phyloP scores from a whole-genome alignment of 2,329 filamentous ascomycete genomes.

The Dactylellina drechsleri region DNA sequence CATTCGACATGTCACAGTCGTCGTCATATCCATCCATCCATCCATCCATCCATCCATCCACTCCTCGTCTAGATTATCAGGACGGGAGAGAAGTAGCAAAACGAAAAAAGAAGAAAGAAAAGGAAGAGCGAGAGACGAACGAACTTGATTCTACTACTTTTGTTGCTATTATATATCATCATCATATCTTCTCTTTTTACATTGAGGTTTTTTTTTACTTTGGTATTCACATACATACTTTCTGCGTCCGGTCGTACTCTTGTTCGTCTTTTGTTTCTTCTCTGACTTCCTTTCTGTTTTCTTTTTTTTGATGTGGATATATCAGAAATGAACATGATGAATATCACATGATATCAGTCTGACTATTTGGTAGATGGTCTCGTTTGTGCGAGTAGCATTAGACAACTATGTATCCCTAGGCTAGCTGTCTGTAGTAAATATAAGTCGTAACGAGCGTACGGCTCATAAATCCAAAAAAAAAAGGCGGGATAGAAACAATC shows the following conservation, averaged over 20 bases:
- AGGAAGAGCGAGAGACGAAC: conserved; percentile 8
- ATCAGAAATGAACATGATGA: conserved; percentile 29
- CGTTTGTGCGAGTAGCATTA: too few species aligned
- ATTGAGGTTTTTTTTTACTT: conserved; percentile 1
- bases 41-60: neutral
- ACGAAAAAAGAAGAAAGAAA: conserved; percentile 1
- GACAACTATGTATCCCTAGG: too few species aligned
- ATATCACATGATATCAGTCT: conserved; percentile 25
- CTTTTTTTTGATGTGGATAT: conserved; percentile 48
- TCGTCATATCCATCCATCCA: neutral
- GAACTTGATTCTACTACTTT: neutral
- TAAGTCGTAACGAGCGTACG: too few species aligned
- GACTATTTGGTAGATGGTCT: neutral
- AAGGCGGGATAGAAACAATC: too few species aligned
- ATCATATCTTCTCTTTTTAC: conserved; percentile 14
- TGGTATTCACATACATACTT: conserved; percentile 19
- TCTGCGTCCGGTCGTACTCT: too few species aligned
- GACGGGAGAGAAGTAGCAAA: conserved; percentile 2
- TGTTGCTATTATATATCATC: neutral
- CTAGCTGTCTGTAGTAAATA: too few species aligned
- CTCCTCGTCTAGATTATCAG: neutral
- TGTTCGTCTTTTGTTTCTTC: too few species aligned
- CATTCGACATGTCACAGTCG: conserved; percentile 47
- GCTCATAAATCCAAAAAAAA: too few species aligned
- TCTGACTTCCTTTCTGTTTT: neutral